phyloP scores from a whole-genome alignment of 768 basidiomycete species.

The Amanita inopinata region DNA sequence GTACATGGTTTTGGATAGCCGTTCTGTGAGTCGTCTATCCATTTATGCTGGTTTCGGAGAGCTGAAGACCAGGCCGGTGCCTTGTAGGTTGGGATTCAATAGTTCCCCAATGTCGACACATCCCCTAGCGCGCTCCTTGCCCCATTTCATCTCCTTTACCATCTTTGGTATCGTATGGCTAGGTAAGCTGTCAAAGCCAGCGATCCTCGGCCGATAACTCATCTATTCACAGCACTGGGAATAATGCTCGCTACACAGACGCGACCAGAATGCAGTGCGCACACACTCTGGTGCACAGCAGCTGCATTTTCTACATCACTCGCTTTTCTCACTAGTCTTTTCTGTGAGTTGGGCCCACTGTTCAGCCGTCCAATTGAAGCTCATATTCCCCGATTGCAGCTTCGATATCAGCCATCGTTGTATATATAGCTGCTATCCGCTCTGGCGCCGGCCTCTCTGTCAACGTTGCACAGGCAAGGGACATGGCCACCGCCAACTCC shows the following conservation, averaged over 20 bases:
- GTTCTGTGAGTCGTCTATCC: constrained; percentile 19
- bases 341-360: constrained; percentile 17
- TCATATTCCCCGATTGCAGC: constrained; percentile 11
- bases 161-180: constrained; percentile 22
- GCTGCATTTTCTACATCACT: constrained; percentile 24
- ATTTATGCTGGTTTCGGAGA: background rate
- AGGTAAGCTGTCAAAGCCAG: constrained; percentile 14
- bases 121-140: constrained; percentile 22
- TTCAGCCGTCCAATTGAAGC: background rate
- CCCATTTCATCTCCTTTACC: constrained; percentile 24
- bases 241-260: constrained; percentile 26
- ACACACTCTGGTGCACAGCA: constrained; percentile 24
- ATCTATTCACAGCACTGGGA: constrained; percentile 17
- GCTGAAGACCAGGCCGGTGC: background rate
- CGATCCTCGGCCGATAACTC: constrained; percentile 1
- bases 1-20: constrained; percentile 25
- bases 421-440: constrained; percentile 15
- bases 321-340: constrained; percentile 23
- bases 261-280: constrained; percentile 21
- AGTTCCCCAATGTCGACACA: constrained; percentile 20
- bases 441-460: constrained; percentile 20
- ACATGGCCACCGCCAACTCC: constrained; percentile 8
- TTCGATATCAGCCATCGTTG: constrained; percentile 16
- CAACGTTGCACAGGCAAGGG: constrained; percentile 21
- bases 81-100: constrained; percentile 21